These are phyloP conservation scores for Patellifolia procumbens DNA, from an alignment of 179 eudicot genomes.

Conservation along the genomic window DNA sequence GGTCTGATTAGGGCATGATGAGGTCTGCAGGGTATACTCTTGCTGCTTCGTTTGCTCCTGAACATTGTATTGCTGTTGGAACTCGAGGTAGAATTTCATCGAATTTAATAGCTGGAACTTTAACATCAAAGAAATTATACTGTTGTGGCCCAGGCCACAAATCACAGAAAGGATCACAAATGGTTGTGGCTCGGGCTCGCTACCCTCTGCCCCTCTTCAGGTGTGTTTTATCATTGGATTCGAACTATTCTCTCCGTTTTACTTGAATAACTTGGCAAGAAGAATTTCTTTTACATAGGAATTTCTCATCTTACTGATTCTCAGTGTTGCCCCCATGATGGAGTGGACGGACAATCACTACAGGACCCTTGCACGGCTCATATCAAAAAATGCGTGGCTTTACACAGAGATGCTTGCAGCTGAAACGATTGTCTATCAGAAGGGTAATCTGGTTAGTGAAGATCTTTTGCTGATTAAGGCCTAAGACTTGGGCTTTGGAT, in stretches of 20 bases:
- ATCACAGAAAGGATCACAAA: slow-evolving; percentile 35
- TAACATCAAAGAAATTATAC: slow-evolving; percentile 40
- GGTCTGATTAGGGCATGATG: slow-evolving; percentile 66
- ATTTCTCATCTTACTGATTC: slow-evolving; percentile 15
- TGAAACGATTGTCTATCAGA: slow-evolving; percentile 84
- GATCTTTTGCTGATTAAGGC: slow-evolving; percentile 4
- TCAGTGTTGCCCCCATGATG: slow-evolving; percentile 98
- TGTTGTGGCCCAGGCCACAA: slow-evolving; percentile 30
- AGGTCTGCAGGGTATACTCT: slow-evolving; percentile 65
- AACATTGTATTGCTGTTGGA: slow-evolving; percentile 46
- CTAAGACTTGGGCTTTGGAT: neutral
- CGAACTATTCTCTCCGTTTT: neutral
- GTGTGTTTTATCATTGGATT: neutral
- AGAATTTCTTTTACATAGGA: neutral
- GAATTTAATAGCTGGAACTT: slow-evolving; percentile 24
- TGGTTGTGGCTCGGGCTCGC: slow-evolving; percentile 65
- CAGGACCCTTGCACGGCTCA: slow-evolving; percentile 75
- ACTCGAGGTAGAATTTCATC: slow-evolving; percentile 45
- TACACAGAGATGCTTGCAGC: slow-evolving; percentile 97
- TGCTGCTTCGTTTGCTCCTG: slow-evolving; percentile 63
- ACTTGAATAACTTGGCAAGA: slow-evolving; percentile 1
- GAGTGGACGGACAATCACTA: slow-evolving; percentile 94
- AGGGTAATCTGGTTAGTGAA: slow-evolving; percentile 68
- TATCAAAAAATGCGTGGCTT: slow-evolving; percentile 93
- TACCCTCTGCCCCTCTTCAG: slow-evolving; percentile 65